These are phyloP conservation scores for Pseudogymnoascus sp. DNA, from an alignment of 2,329 filamentous ascomycete species.

Conservation along the genomic window DNA sequence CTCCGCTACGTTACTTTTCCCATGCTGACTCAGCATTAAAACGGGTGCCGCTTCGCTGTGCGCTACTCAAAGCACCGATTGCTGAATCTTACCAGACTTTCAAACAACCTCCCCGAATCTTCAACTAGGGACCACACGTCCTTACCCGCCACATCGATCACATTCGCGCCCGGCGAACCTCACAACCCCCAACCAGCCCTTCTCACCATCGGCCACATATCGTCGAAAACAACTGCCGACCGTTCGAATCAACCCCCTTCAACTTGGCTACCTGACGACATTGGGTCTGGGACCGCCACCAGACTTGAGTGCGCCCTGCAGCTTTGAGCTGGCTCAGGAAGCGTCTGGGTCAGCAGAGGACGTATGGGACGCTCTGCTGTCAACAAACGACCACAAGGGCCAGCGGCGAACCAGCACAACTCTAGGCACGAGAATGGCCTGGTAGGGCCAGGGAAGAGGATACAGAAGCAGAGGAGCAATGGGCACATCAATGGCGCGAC, in stretches of 20 bases:
- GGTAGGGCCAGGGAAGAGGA: conserved; percentile 66
- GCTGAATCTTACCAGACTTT: conserved; percentile 5
- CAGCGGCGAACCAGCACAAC: conserved; percentile 57
- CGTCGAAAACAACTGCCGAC: neutral
- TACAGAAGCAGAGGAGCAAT: conserved; percentile 44
- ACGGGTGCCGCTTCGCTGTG: conserved; percentile 3
- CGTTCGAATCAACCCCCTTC: neutral
- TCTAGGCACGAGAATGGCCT: conserved; percentile 80
- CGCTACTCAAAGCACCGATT: conserved; percentile 1
- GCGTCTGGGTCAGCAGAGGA: conserved; percentile 28
- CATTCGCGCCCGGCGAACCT: neutral
- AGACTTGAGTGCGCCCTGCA: conserved; percentile 4
- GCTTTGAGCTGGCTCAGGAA: conserved; percentile 26
- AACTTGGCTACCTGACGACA: conserved; percentile 1
- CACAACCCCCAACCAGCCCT: neutral
- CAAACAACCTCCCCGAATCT: neutral
- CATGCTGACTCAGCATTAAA: conserved; percentile 1
- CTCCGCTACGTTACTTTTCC: neutral
- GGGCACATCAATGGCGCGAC: conserved; percentile 43
- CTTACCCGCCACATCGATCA: neutral
- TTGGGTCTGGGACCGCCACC: conserved; percentile 5
- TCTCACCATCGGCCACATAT: neutral
- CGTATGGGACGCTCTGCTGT: conserved; percentile 28
- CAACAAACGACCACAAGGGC: conserved; percentile 30
- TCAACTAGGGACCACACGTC: conserved; percentile 2